Percentiles rank a stretch among this genome's conserved stretches.
Evolutionary conservation across 805 yeast genomes (phyloP).

Genomic region (Candida peoriensis): DNA sequence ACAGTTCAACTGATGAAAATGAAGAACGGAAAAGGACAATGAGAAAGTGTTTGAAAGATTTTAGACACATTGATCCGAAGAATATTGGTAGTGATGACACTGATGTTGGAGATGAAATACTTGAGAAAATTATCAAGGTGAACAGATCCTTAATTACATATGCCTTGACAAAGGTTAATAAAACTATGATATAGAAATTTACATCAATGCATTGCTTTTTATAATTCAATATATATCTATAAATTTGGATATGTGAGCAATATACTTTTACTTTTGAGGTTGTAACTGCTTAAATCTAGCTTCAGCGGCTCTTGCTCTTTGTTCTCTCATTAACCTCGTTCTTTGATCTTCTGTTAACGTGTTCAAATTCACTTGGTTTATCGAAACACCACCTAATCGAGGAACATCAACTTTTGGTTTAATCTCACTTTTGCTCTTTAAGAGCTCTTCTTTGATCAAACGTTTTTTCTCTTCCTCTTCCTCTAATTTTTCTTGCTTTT

Average conservation of each 20-base stretch:
- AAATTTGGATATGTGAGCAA: background rate
- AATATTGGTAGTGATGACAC: constrained; percentile 8
- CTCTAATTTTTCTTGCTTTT: constrained; percentile 30
- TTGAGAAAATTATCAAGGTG: constrained; percentile 25
- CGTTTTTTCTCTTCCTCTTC: constrained; percentile 35
- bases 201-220: constrained; percentile 1
- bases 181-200: constrained; percentile 18
- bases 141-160: constrained; percentile 31
- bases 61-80: constrained; percentile 56
- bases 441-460: constrained; percentile 39
- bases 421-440: constrained; percentile 37
- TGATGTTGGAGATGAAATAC: constrained; percentile 29
- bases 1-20: constrained; percentile 10
- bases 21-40: constrained; percentile 38
- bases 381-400: constrained; percentile 25
- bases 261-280: constrained; percentile 4
- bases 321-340: constrained; percentile 81
- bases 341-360: constrained; percentile 72
- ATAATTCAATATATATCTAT: background rate
- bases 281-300: constrained; percentile 52
- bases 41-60: constrained; percentile 55
- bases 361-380: constrained; percentile 40
- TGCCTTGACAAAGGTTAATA: constrained; percentile 36
- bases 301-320: constrained; percentile 95
- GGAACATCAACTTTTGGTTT: constrained; percentile 31